Conservation (phyloP, 2,329 filamentous ascomycete species). For the Ophiosphaerella narmari region DNA sequence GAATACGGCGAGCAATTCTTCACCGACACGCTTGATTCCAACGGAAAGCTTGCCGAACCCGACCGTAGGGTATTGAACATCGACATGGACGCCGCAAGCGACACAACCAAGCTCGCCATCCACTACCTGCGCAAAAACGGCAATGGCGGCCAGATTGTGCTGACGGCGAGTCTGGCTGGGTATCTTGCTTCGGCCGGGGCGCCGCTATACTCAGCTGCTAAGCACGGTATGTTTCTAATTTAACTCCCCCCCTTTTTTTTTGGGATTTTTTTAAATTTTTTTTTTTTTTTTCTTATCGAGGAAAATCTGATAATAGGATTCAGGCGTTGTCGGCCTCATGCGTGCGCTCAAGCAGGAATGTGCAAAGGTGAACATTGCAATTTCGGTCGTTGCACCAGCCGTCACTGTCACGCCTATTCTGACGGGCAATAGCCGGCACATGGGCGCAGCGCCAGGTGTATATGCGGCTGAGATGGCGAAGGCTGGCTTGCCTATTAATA, state of each 20-base stretch:
- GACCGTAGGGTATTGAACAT: constrained; percentile 52
- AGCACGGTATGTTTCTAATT: constrained; percentile 47
- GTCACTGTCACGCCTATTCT: constrained; percentile 56
- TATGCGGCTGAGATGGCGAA: constrained; percentile 52
- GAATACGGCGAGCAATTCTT: constrained; percentile 58
- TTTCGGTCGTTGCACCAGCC: constrained; percentile 55
- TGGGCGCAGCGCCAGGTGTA: constrained; percentile 39
- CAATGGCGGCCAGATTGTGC: constrained; percentile 51
- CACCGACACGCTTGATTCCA: constrained; percentile 48
- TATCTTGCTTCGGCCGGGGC: constrained; percentile 55
- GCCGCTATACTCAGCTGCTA: constrained; percentile 56
- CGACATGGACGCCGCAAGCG: constrained; percentile 53
- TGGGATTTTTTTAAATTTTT: no score
- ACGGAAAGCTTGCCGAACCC: constrained; percentile 52
- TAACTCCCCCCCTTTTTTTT: no score
- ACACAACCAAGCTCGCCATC: constrained; percentile 55
- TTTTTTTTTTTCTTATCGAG: no score
- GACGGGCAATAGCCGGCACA: constrained; percentile 33
- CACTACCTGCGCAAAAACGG: constrained; percentile 51
- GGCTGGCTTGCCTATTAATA: constrained; percentile 55
- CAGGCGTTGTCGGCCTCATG: constrained; percentile 55
- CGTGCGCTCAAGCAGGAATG: constrained; percentile 56
- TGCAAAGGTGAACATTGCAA: constrained; percentile 51
- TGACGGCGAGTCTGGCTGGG: constrained; percentile 56
- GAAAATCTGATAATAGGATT: neutral